Evolutionary conservation across 129 eudicot genomes (phyloP), one percentile per base, ranked within the genome.

Genomic region (Escallonia herrerae): DNA sequence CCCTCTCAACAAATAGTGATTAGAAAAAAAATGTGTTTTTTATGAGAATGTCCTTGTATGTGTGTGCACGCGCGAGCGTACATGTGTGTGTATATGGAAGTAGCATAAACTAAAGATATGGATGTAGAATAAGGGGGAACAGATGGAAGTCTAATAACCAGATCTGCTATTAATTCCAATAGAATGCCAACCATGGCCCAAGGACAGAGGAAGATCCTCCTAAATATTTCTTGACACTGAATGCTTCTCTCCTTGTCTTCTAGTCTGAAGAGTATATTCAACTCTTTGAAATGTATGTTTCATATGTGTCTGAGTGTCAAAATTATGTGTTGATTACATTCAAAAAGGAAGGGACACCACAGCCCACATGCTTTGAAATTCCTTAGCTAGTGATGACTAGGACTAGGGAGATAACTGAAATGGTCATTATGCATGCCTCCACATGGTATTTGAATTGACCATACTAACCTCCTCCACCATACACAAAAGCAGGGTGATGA

Each of bases 221-320:
- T 50, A 66, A 54, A 71, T 72, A 50, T 65, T 59, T 66, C 40
- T 8, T 51, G 77, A 77, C 7, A 66, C 66, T 55, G 77, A 77
- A 59, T 66, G 63, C 12, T 65, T 43, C 7, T 67, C 9, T 53
- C 46, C 51, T 50, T 56, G 0, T 10, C 15, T 60, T 60, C 33
- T 39, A 49, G 0, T 8, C 15, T 15, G n/a, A 61, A 10, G 12
- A 40, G 50, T 46, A 46, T 46, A 46, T 46, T 5, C 6, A 46
- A 46, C 50, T 6, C 10, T 46, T 5, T 46, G 10, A 6, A 9
- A 46, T 46, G 50, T 47, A 22, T 50, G 60, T 14, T 52, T 50
- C 53, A 9, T 49, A 5, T 49, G 12, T 62, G 62, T 5, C 3
- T 44, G 9, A 11, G 62, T 60, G 69, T 67, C 62, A 73, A 69